phyloP scores from a whole-genome alignment of 1,139 yeast genomes.

The Diutina siamensis region DNA sequence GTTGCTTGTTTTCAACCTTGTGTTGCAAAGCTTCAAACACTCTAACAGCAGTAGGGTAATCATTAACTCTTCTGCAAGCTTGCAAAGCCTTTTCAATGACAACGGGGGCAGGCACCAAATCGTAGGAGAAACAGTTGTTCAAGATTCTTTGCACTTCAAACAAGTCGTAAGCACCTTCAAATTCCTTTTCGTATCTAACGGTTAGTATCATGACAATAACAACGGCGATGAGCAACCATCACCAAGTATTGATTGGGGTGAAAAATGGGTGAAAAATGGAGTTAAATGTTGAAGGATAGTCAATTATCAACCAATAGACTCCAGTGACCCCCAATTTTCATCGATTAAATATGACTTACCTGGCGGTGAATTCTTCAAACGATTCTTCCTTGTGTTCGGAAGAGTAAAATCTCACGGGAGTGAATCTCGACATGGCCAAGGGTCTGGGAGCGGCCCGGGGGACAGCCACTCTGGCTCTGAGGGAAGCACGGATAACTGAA shows the following conservation, averaged over 20 bases:
- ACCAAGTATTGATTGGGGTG: not conserved
- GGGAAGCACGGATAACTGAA: slow-evolving; percentile 41
- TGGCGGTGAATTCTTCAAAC: slow-evolving; percentile 86
- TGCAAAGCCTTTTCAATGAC: slow-evolving; percentile 92
- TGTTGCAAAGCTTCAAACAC: slow-evolving; percentile 90
- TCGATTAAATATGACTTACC: slow-evolving; percentile 26
- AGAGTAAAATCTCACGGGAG: slow-evolving; percentile 52
- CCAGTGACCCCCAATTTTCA: not conserved
- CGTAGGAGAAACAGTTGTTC: slow-evolving; percentile 96
- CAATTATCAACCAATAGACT: too few species aligned
- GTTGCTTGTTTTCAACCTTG: slow-evolving; percentile 90
- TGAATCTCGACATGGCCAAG: slow-evolving; percentile 14
- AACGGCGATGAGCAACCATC: not conserved
- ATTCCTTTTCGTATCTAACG: slow-evolving; percentile 80
- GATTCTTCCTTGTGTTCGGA: slow-evolving; percentile 76
- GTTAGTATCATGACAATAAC: slow-evolving; percentile 17
- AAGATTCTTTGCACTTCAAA: slow-evolving; percentile 85
- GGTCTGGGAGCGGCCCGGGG: slow-evolving; percentile 14
- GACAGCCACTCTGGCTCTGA: slow-evolving; percentile 27
- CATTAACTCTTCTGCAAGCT: slow-evolving; percentile 98
- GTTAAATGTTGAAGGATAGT: not conserved
- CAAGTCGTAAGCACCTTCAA: slow-evolving; percentile 94
- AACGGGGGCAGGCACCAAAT: slow-evolving; percentile 95
- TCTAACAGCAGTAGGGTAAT: slow-evolving; percentile 96
- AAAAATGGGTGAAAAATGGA: not conserved